These are phyloP conservation scores for Termitomyces sp. DNA, from an alignment of 768 basidiomycete genomes.

Conservation along the genomic window DNA sequence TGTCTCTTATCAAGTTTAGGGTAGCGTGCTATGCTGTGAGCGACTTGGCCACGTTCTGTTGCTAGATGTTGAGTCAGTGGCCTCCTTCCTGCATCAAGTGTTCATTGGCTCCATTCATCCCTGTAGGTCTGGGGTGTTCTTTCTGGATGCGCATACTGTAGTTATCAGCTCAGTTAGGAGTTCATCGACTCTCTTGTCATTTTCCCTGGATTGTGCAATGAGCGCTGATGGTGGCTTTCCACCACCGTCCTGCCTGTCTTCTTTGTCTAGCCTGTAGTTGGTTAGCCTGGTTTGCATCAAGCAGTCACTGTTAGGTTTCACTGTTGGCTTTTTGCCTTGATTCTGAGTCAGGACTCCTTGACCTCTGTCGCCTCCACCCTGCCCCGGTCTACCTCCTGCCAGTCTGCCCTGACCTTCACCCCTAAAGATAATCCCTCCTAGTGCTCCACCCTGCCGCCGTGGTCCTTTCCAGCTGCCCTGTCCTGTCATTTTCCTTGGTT, in stretches of 20 bases:
- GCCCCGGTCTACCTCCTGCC: neutral
- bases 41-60: conserved; percentile 27
- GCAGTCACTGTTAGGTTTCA: neutral
- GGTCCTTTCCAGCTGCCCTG: neutral
- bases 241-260: no score
- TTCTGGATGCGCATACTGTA: neutral
- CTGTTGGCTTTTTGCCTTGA: neutral
- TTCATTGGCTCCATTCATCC: neutral
- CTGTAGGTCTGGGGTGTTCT: neutral
- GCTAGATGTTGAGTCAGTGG: conserved; percentile 9
- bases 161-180: neutral
- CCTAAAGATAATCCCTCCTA: neutral
- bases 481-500: neutral
- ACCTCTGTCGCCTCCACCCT: neutral
- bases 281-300: neutral
- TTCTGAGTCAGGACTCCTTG: neutral
- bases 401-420: neutral
- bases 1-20: conserved; percentile 1
- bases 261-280: neutral
- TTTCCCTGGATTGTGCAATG: neutral
- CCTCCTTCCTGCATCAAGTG: neutral
- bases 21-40: conserved; percentile 12
- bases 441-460: neutral
- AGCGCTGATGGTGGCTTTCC: no score
- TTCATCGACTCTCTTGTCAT: neutral